These are phyloP conservation scores for Potentilla sterilis DNA, from an alignment of 306 rosid species.

Conservation along the genomic window DNA sequence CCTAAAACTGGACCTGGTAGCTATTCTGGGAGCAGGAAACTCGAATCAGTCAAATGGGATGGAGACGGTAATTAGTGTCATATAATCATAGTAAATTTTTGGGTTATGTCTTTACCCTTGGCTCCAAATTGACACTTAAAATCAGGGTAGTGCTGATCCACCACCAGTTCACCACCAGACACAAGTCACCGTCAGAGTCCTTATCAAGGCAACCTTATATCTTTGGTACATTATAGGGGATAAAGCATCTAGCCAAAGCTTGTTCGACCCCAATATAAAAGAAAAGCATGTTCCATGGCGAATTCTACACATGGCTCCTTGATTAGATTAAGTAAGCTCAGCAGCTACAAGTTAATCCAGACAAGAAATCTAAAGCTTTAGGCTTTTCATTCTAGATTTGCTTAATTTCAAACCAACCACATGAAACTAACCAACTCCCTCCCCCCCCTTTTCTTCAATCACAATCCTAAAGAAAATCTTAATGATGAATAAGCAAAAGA, in stretches of 20 bases:
- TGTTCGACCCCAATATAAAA: not conserved
- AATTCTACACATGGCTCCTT: conserved; percentile 25
- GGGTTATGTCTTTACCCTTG: not conserved
- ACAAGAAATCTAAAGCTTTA: conserved; percentile 16
- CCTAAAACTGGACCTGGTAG: not conserved
- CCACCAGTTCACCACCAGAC: not conserved
- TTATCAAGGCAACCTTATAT: not conserved
- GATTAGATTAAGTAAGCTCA: conserved; percentile 25
- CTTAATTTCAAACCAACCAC: conserved; percentile 27
- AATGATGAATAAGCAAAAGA: not conserved
- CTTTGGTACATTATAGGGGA: not conserved
- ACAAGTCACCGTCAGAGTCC: not conserved
- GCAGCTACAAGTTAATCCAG: conserved; percentile 12
- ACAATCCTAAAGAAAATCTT: not conserved
- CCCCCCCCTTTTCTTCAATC: conserved; percentile 16
- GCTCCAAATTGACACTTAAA: not conserved
- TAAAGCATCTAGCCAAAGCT: not conserved
- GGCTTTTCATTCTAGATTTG: conserved; percentile 21
- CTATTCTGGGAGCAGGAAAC: not conserved
- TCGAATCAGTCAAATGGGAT: not conserved
- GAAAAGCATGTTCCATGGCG: not conserved
- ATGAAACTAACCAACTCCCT: conserved; percentile 14
- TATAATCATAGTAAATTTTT: not conserved
- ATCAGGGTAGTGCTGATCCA: conserved; percentile 3
- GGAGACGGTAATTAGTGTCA: not conserved